These are phyloP conservation scores for Erysimum pusillum DNA, from an alignment of 441 rosid species.

Conservation along the genomic window DNA sequence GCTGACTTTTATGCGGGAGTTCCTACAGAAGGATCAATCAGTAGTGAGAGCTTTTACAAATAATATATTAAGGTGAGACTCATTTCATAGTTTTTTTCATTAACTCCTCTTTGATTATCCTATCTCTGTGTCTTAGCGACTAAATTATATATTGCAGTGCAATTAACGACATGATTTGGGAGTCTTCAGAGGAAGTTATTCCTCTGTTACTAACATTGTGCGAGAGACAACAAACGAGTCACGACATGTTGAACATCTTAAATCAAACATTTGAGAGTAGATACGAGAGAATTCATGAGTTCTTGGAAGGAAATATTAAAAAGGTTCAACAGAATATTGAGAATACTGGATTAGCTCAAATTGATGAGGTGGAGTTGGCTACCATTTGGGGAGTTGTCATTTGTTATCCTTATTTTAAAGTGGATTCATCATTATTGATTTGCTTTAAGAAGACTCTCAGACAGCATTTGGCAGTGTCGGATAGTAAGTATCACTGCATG, in stretches of 20 bases:
- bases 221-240: slow-evolving; percentile 63
- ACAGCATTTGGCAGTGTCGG: slow-evolving; percentile 52
- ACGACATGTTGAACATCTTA: slow-evolving; percentile 46
- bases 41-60: slow-evolving; percentile 60
- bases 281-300: slow-evolving; percentile 53
- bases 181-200: slow-evolving; percentile 69
- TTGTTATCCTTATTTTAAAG: slow-evolving; percentile 70
- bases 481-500: slow-evolving; percentile 55
- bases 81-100: slow-evolving; percentile 2
- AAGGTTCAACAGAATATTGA: slow-evolving; percentile 50
- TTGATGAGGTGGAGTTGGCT: slow-evolving; percentile 62
- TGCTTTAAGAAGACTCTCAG: slow-evolving; percentile 67
- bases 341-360: slow-evolving; percentile 46
- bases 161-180: slow-evolving; percentile 70
- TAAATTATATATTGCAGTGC: slow-evolving; percentile 65
- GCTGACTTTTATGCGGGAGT: slow-evolving; percentile 67
- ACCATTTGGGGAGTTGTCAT: slow-evolving; percentile 70
- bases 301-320: slow-evolving; percentile 54
- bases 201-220: slow-evolving; percentile 65
- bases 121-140: slow-evolving; percentile 37
- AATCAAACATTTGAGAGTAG: slow-evolving; percentile 49
- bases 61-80: slow-evolving; percentile 66
- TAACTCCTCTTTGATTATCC: slow-evolving; percentile 23
- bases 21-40: slow-evolving; percentile 61
- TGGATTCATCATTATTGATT: slow-evolving; percentile 54